Evolutionary conservation across 2,329 filamentous ascomycete species (phyloP), one percentile per base, ranked within the genome.

Genomic region (Mariannaea elegans): DNA sequence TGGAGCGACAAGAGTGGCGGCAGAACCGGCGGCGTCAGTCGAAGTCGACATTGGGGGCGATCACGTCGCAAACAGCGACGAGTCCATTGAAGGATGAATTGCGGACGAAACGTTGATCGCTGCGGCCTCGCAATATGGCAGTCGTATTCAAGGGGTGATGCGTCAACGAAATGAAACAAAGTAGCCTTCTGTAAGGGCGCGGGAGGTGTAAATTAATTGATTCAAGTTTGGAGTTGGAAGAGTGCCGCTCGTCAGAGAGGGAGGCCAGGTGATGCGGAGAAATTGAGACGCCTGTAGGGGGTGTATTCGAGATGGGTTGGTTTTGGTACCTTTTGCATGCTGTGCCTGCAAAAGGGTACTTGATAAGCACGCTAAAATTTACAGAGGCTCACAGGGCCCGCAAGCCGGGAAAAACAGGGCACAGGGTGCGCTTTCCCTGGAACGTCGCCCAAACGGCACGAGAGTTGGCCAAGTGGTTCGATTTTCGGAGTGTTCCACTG

Each of bases 1-100:
- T 34, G 46, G 31, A 73, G 21, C 41, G 19, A 27, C 41, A 24
- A 74, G 71, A 75, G 76, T 80, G 78, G 80, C 78, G 77, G 78
- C 81, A 80, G 80, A 79, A 79, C 80, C 78, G 78, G 78, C 80
- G 79, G 80, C 80, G 80, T 84, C 79, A 76, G 78, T 82, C 77
- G 83, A 83, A 27, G 68, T 69, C 67, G 68, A 65, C 84, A 87
- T 87, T 77, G 73, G 77, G 72, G 70, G 72, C 66, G 66, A 69
- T 75, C 69, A 76, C 69, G 73, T 72, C 71, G 72, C 74, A 70
- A 69, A 73, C 69, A 69, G 72, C 72, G 72, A 76, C 70, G 68
- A 64, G 70, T 66, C 73, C 74, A 76, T 75, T 66, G 70, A 72
- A 67, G 58, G 65, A 59, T 55, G 63, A 68, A 67, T 54, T 56